Evolutionary conservation across 2,329 filamentous ascomycete genomes (phyloP).

Genomic region (Aureobasidium pullulans): DNA sequence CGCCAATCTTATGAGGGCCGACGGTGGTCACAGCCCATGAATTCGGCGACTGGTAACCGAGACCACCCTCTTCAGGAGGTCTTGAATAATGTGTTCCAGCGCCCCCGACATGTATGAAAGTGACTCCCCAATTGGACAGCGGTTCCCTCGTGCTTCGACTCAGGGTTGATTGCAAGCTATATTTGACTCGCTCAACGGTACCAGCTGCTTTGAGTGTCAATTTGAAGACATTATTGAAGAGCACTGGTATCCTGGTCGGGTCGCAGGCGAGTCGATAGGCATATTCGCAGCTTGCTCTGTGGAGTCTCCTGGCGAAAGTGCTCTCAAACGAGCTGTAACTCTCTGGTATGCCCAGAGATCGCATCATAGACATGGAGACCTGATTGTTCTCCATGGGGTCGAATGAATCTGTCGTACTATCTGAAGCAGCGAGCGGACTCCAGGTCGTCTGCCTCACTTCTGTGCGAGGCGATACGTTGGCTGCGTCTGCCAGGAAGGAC

Average conservation of each 20-base stretch:
- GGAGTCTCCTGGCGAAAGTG: conserved; percentile 63
- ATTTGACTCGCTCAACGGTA: conserved; percentile 16
- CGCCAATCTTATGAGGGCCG: conserved; percentile 24
- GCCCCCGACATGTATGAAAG: conserved; percentile 60
- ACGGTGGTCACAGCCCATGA: conserved; percentile 24
- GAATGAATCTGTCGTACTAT: background rate
- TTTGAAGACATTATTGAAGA: conserved; percentile 52
- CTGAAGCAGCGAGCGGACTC: background rate
- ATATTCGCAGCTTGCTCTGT: conserved; percentile 57
- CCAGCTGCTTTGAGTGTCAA: conserved; percentile 46
- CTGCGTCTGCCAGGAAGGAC: background rate
- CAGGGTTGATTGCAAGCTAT: conserved; percentile 32
- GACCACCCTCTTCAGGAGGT: conserved; percentile 41
- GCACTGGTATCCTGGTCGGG: conserved; percentile 28
- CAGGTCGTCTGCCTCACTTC: background rate
- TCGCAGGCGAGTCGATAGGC: conserved; percentile 43
- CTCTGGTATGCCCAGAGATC: conserved; percentile 27
- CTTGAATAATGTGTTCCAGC: conserved; percentile 56
- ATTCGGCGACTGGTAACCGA: conserved; percentile 41
- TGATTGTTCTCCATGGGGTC: background rate
- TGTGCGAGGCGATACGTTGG: background rate
- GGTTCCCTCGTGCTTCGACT: conserved; percentile 36
- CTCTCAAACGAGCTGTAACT: conserved; percentile 58
- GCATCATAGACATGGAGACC: background rate
- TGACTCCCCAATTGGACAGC: conserved; percentile 51